Percentiles rank a stretch among this genome's conserved stretches.
Conservation (phyloP, 352 stramenopile species). For the Globisporangium sylvaticum region DNA sequence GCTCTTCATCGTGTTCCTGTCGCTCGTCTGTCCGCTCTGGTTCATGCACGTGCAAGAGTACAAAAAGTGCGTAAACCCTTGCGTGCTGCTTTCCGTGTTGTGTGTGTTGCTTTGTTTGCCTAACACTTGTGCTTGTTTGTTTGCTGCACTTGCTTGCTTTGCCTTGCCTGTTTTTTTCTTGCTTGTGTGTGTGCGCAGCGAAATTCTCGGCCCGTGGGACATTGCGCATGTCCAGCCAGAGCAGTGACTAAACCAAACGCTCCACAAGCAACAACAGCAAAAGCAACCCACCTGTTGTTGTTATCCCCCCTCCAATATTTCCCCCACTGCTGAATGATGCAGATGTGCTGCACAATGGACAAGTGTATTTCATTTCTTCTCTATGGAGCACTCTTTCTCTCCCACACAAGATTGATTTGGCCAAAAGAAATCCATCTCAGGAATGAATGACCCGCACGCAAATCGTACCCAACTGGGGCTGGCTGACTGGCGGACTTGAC, state of each 20-base stretch:
- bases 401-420: not conserved
- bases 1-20: slow-evolving; percentile 74
- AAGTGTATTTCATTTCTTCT: not conserved
- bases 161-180: not conserved
- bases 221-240: slow-evolving; percentile 82
- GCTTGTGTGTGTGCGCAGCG: slow-evolving; percentile 26
- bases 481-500: not conserved
- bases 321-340: not conserved
- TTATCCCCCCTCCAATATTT: not conserved
- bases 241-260: slow-evolving; percentile 27
- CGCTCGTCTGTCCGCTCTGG: slow-evolving; percentile 85
- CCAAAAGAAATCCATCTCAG: not conserved
- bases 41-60: slow-evolving; percentile 90
- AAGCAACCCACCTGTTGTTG: not conserved
- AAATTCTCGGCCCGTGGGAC: slow-evolving; percentile 90
- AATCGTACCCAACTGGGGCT: not conserved
- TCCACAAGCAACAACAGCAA: slow-evolving; percentile 5
- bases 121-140: not conserved
- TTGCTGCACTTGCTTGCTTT: not conserved
- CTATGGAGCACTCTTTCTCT: not conserved
- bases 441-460: not conserved
- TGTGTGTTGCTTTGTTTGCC: not conserved
- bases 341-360: not conserved
- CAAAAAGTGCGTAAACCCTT: slow-evolving; percentile 73
- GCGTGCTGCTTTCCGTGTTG: not conserved